Evolutionary conservation across 495 filamentous ascomycete genomes (phyloP), one percentile per base, ranked within the genome.

Genomic region (Bryoglossum gracile): DNA sequence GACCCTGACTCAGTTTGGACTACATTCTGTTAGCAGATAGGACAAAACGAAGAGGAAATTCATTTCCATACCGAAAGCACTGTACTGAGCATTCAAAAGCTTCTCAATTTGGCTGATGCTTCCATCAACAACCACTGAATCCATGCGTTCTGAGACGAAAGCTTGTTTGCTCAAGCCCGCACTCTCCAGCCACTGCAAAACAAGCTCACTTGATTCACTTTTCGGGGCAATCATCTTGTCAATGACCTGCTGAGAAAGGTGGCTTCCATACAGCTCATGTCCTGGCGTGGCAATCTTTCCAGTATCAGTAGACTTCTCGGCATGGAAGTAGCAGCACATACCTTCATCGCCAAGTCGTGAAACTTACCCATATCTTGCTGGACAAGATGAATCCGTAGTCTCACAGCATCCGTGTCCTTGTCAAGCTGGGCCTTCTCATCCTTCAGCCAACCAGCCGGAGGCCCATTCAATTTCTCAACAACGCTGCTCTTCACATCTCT

Each of bases 361-460:
- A 58, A 58, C 16, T 58, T 51, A 16, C 42, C 43, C 56, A 58
- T 58, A 34, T 52, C 40, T 32, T 58, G 56, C 8, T 51, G 42
- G 1, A 50, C 43, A 17, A 58, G 28, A 40, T 58, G 47, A 21
- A 58, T 52, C 23, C 51, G 46, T 11, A 58, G 14, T 37, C 44
- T 58, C 16, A 58, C 18, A 16, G 8, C 46, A 6, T 34, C 19
- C 2, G 18, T 26, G 38, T 54, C 51, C 44, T 58, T 58, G 32
- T 58, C 43, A 22, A 58, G 5, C 39, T 38, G 19, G 3, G 16
- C 18, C 19, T 3, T 38, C 9, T 51, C 51, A 51, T 55, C 47
- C 16, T 25, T 35, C 3, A 6, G 13, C 56, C 56, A 58, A 1
- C 56, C 56, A 14, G 39, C 43, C 11, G 56, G 56, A 40, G 56